These are phyloP conservation scores for Corymbia calophylla DNA, from an alignment of 441 rosid species.

Conservation along the genomic window DNA sequence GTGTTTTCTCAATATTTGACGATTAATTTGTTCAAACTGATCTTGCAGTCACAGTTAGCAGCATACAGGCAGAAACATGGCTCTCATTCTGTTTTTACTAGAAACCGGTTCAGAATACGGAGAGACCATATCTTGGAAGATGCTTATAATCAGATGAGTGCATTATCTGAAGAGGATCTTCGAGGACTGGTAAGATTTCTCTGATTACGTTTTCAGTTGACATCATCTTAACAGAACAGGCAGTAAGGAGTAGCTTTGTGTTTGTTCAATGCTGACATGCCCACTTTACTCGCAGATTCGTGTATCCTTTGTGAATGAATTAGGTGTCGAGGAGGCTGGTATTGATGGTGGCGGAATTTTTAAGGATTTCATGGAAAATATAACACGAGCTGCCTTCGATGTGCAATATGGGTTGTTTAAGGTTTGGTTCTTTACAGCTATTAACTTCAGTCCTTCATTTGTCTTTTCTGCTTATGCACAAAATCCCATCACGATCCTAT, in stretches of 20 bases:
- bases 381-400: conserved; percentile 94
- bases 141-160: conserved; percentile 97
- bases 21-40: conserved; percentile 5
- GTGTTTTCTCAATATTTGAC: not conserved
- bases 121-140: conserved; percentile 96
- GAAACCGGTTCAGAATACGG: conserved; percentile 88
- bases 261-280: conserved; percentile 9
- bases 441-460: not conserved
- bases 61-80: conserved; percentile 71
- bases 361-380: conserved; percentile 99
- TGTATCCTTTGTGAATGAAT: conserved; percentile 91
- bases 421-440: conserved; percentile 31
- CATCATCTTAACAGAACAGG: not conserved
- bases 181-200: conserved; percentile 69
- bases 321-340: conserved; percentile 99
- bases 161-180: conserved; percentile 93
- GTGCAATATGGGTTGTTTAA: conserved; percentile 97
- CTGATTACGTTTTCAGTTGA: conserved; percentile 2
- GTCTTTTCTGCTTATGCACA: not conserved
- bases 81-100: conserved; percentile 64
- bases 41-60: conserved; percentile 69
- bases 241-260: not conserved
- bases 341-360: conserved; percentile 99
- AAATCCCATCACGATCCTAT: not conserved
- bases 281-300: conserved; percentile 67